Percentiles rank a stretch among this genome's conserved stretches.
Evolutionary conservation across 2,329 filamentous ascomycete species (phyloP).

Genomic region (Arthrobotrys pseudoclavata): DNA sequence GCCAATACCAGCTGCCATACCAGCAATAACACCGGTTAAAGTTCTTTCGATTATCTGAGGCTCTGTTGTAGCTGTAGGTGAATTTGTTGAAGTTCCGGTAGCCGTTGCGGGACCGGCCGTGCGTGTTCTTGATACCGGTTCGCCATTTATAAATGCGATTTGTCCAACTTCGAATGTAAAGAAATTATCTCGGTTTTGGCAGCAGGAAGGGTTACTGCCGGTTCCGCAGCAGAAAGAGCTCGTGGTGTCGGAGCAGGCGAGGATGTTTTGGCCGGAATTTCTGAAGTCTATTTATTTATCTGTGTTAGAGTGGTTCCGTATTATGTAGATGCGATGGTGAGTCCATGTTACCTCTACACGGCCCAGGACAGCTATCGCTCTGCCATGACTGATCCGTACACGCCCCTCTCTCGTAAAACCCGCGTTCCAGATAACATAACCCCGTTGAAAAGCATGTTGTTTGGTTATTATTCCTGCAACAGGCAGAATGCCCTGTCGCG

Average conservation of each 20-base stretch:
- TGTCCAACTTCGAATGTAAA: conserved; percentile 50
- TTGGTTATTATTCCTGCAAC: conserved; percentile 50
- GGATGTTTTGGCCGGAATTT: conserved; percentile 49
- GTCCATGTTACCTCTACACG: conserved; percentile 36
- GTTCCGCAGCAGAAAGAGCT: conserved; percentile 52
- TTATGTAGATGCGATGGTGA: background rate
- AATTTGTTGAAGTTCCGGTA: background rate
- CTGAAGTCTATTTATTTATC: conserved; percentile 25
- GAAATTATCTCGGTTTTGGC: conserved; percentile 21
- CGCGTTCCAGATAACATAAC: conserved; percentile 41
- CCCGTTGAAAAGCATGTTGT: conserved; percentile 49
- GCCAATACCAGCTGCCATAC: conserved; percentile 32
- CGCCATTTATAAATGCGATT: conserved; percentile 56
- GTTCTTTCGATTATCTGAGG: conserved; percentile 33
- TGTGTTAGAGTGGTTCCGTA: background rate
- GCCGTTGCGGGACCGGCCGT: conserved; percentile 1
- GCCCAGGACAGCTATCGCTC: conserved; percentile 50
- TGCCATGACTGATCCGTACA: conserved; percentile 55
- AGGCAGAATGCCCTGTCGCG: conserved; percentile 48
- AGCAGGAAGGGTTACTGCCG: conserved; percentile 43
- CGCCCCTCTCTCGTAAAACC: conserved; percentile 45
- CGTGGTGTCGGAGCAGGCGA: conserved; percentile 35
- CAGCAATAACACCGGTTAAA: conserved; percentile 28
- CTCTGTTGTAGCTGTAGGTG: background rate
- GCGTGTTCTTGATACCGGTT: conserved; percentile 33